Conservation (phyloP, 148 eudicot genomes). For the Camellia lanceoleosa region DNA sequence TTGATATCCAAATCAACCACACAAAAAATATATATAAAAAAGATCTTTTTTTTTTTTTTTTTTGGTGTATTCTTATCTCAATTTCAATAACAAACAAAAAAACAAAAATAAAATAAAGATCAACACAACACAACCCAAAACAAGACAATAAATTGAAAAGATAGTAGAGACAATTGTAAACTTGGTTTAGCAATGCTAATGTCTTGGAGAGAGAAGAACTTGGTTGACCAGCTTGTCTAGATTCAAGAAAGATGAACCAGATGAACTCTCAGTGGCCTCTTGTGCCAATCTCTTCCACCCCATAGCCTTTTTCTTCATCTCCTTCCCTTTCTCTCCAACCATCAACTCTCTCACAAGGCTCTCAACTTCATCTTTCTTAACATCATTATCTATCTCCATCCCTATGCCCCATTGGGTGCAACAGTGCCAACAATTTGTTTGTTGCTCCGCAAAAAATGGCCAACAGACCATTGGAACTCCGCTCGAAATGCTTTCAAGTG, state of each 20-base stretch:
- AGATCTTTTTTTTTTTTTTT: too few relatives aligned
- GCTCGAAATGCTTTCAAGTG: not conserved
- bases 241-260: not conserved
- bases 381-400: not conserved
- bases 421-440: slow-evolving; percentile 1
- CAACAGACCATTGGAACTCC: slow-evolving; percentile 25
- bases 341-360: slow-evolving; percentile 25
- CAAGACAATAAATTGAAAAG: too few relatives aligned
- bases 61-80: too few relatives aligned
- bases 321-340: slow-evolving; percentile 21
- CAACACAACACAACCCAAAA: too few relatives aligned
- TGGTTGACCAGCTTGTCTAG: not conserved
- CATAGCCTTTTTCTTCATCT: slow-evolving; percentile 6
- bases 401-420: not conserved
- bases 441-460: slow-evolving; percentile 31
- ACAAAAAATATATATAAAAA: too few relatives aligned
- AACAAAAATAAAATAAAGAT: too few relatives aligned
- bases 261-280: not conserved
- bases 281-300: not conserved
- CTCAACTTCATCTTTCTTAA: slow-evolving; percentile 3
- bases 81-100: too few relatives aligned
- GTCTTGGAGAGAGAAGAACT: too few relatives aligned
- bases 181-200: too few relatives aligned
- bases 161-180: too few relatives aligned
- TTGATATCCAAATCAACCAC: too few relatives aligned